phyloP scores from a whole-genome alignment of 2,329 filamentous ascomycete species.

The Diplodia mutila region DNA sequence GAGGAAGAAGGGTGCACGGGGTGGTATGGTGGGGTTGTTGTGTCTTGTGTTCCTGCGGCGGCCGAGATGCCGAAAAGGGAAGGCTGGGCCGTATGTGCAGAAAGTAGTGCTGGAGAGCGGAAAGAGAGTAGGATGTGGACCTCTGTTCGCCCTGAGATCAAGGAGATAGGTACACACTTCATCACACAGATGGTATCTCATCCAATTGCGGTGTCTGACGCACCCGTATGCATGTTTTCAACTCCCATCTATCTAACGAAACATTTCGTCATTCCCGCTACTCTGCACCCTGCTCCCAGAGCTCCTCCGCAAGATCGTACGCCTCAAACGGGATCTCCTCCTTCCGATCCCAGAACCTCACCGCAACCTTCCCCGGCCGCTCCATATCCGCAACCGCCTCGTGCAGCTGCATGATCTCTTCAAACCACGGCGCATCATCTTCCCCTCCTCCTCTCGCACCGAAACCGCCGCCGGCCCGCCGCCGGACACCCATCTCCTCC shows the following conservation, averaged over 20 bases:
- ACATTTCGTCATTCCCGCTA: not conserved
- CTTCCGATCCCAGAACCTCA: not conserved
- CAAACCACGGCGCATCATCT: not conserved
- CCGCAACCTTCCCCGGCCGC: not conserved
- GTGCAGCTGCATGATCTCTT: not conserved
- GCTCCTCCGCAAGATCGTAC: not conserved
- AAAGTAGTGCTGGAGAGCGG: not conserved
- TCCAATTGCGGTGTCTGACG: too few species aligned
- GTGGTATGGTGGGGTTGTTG: not conserved
- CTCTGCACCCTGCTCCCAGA: not conserved
- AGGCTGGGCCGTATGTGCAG: not conserved
- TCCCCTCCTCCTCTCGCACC: not conserved
- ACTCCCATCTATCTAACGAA: not conserved
- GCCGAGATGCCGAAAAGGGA: not conserved
- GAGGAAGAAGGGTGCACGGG: not conserved
- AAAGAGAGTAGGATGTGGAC: not conserved
- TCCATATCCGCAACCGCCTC: not conserved
- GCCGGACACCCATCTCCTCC: not conserved
- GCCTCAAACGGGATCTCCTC: not conserved
- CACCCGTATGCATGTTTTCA: not conserved
- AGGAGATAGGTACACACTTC: too few species aligned
- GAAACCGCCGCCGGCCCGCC: not conserved
- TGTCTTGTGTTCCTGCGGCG: not conserved
- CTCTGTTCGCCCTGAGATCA: too few species aligned
- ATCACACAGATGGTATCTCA: too few species aligned